Percentiles rank a stretch among this genome's conserved stretches.
Conservation (phyloP, 169 alveolate genomes). For the Cryptosporidium sp. region DNA sequence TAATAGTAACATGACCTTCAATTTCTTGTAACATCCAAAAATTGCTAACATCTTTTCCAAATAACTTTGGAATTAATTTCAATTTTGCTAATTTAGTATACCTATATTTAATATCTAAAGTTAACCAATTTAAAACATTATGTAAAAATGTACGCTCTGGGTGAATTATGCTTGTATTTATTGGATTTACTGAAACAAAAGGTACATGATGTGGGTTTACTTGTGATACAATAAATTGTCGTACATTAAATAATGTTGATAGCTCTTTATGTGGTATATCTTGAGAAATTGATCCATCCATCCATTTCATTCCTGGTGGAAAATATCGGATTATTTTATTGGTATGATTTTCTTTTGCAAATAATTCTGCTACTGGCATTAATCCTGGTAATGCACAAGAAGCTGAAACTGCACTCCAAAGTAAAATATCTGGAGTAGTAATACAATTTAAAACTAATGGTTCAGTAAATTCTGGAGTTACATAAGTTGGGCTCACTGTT, state of each 20-base stretch:
- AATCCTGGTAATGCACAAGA: conserved; percentile 84
- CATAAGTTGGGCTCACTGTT: conserved; percentile 82
- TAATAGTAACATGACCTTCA: conserved; percentile 77
- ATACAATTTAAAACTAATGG: conserved; percentile 82
- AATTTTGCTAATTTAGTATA: conserved; percentile 77
- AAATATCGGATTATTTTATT: conserved; percentile 63
- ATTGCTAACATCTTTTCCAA: conserved; percentile 77
- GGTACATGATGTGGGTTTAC: conserved; percentile 80
- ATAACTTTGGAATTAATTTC: conserved; percentile 71
- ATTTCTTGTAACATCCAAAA: conserved; percentile 77
- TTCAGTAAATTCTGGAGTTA: conserved; percentile 77
- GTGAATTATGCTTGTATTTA: conserved; percentile 21
- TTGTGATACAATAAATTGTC: conserved; percentile 77
- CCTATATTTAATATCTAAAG: conserved; percentile 76
- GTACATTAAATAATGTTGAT: conserved; percentile 70
- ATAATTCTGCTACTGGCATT: conserved; percentile 76
- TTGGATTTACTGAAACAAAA: conserved; percentile 42
- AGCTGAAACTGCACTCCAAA: conserved; percentile 85
- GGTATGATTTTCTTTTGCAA: conserved; percentile 72
- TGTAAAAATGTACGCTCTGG: conserved; percentile 62
- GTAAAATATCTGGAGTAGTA: conserved; percentile 84
- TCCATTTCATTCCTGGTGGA: conserved; percentile 79
- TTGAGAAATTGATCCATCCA: conserved; percentile 77
- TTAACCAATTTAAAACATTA: conserved; percentile 74
- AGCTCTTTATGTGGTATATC: conserved; percentile 76